Evolutionary conservation across 1,139 yeast genomes (phyloP).

Genomic region (Saccharomyces hybrid): DNA sequence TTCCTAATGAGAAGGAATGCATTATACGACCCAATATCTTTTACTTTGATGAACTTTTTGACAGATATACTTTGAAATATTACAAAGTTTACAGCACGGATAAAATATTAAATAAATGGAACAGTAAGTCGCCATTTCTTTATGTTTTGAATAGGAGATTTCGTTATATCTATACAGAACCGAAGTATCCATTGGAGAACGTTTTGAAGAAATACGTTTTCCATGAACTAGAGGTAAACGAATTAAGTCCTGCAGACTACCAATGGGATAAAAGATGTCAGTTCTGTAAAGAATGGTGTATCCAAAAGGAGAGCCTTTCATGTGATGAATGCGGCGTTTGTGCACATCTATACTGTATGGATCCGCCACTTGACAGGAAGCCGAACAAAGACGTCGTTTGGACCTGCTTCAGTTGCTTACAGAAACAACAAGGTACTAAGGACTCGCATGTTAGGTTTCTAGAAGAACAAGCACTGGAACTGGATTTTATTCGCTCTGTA

Average conservation of each 20-base stretch:
- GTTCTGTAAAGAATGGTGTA: constrained; percentile 79
- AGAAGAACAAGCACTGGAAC: constrained; percentile 6
- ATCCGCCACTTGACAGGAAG: constrained; percentile 72
- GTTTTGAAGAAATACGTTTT: constrained; percentile 22
- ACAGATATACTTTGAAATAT: constrained; percentile 75
- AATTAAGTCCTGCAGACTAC: constrained; percentile 3
- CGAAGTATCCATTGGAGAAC: constrained; percentile 24
- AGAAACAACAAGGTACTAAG: constrained; percentile 29
- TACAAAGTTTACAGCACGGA: constrained; percentile 69
- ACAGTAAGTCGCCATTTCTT: constrained; percentile 41
- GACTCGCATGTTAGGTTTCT: constrained; percentile 11
- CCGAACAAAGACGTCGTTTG: constrained; percentile 89
- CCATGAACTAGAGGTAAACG: constrained; percentile 3
- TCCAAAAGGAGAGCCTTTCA: constrained; percentile 62
- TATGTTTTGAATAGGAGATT: constrained; percentile 60
- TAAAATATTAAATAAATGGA: constrained; percentile 47
- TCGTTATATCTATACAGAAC: constrained; percentile 69
- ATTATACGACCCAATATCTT: constrained; percentile 59
- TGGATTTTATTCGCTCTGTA: not conserved
- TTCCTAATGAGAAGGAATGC: constrained; percentile 31
- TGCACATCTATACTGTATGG: constrained; percentile 78
- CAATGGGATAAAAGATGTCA: constrained; percentile 48
- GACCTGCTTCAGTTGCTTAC: constrained; percentile 81
- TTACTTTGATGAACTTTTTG: constrained; percentile 81
- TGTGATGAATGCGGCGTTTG: constrained; percentile 70